Evolutionary conservation across 352 stramenopile species (phyloP), one percentile per base, ranked within the genome.

Genomic region (Phytophthora pisi): DNA sequence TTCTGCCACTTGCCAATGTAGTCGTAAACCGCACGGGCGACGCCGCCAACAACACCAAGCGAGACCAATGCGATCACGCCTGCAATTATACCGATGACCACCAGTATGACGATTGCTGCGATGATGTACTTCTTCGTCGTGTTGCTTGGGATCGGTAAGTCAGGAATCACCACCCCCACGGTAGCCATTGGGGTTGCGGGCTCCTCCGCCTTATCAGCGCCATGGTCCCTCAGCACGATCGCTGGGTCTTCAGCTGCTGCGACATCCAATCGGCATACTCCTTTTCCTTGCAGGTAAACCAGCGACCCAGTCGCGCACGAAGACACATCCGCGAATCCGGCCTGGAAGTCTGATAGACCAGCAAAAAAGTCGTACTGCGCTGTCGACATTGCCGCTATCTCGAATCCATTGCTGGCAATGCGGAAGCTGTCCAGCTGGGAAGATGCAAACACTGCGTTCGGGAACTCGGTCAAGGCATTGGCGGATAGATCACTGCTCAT

Each of bases 291-390:
- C 20, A 90, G 61, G n/a, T 74, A 85, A 38, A 90, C 82, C 28
- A 90, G 62, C 1, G 74, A 74, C 10, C 78, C 77, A 49, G 64
- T 57, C 15, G 69, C 55, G 45, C 82, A 91, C 1, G 72, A 73
- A 45, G 77, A 77, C 16, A 88, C 73, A 42, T 85, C 70, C 5
- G 77, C 80, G 52, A 91, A 89, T 46, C 77, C 74, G 23, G 79
- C 78, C 13, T 77, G 53, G 34, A 91, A 87, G 18, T 89, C 77
- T 9, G 66, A 69, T 8, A 91, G 70, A 5, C 82, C 80, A 0
- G 82, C 82, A 63, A 86, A 91, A 52, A 89, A 91, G 57, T 91
- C 82, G 56, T 87, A 91, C 68, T 91, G 76, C 16, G 70, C 72
- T 5, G 68, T 56, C 23, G 82, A 85, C 34, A 91, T 58, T 11